These are phyloP conservation scores for Blastobotrys mokoenaii DNA, from an alignment of 805 yeast species.

Conservation along the genomic window DNA sequence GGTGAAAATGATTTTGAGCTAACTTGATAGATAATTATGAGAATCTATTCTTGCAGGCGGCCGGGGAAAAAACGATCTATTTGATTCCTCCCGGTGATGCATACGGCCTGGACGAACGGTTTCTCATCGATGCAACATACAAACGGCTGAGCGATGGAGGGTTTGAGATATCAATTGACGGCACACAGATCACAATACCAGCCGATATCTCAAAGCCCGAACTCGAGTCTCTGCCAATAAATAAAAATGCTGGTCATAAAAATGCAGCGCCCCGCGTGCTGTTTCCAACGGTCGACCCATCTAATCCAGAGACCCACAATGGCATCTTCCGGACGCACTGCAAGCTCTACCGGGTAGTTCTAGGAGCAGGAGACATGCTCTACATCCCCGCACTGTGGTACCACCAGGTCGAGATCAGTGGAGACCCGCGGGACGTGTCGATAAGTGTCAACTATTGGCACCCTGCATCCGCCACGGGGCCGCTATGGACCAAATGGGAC, in stretches of 20 bases:
- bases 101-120: constrained; percentile 23
- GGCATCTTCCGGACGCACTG: constrained; percentile 8
- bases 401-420: constrained; percentile 29
- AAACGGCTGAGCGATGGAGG: constrained; percentile 10
- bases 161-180: constrained; percentile 11
- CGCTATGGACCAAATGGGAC: constrained; percentile 27
- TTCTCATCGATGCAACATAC: constrained; percentile 26
- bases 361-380: constrained; percentile 31
- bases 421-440: constrained; percentile 12
- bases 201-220: constrained; percentile 2
- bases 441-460: constrained; percentile 30
- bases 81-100: constrained; percentile 30
- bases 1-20: too few species aligned
- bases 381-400: constrained; percentile 35
- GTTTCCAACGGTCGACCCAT: constrained; percentile 30
- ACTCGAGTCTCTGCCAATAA: background rate
- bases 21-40: constrained; percentile 28
- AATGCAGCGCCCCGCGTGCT: constrained; percentile 13
- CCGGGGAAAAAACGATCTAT: constrained; percentile 28
- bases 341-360: constrained; percentile 22
- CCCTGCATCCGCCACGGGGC: constrained; percentile 18
- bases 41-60: constrained; percentile 29
- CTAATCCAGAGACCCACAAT: constrained; percentile 13
- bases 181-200: constrained; percentile 6
- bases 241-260: background rate